Evolutionary conservation across 352 stramenopile species (phyloP), one percentile per base, ranked within the genome.

Genomic region (Plasmopara halstedii): DNA sequence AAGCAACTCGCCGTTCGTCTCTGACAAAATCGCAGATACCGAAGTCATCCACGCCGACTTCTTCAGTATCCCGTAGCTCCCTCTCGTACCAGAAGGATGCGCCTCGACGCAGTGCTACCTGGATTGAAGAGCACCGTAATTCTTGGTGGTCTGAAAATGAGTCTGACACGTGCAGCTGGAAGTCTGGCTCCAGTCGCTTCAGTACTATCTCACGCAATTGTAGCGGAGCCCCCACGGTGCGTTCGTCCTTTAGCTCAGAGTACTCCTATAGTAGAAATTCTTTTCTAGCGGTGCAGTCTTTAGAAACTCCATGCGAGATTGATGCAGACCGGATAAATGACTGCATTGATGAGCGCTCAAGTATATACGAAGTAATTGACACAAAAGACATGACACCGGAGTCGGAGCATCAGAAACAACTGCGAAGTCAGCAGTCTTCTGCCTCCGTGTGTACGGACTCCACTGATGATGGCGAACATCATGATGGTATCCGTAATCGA

Each of bases 91-190:
- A 56, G 21, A 38, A 22, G 14, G 44, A 53, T 10, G 27, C 32
- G 34, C 31, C 41, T 43, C 49, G 48, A 25, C 49, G 49, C 37
- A 67, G 50, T 39, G 49, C 44, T 5, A 61, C 29, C 6, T 64
- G 48, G 45, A 53, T 22, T 11, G 58, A 69, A 14, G 37, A 65
- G n/a, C 56, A 55, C 25, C 62, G 62, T n/a, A 35, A 49, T 15
- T 72, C 62, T 18, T 73, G 59, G 63, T 70, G 59, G 63, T 70
- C 63, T 5, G 63, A 70, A 43, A 53, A 42, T 15, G 59, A 69
- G 39, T 61, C 59, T 1, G 63, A 73, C 20, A 57, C 62, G 8
- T 62, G 52, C 27, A 67, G 56, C 38, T 73, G 63, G 63, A 64
- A 70, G 42, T 67, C 58, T 8, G 48, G 51, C 13, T 64, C 63